Evolutionary conservation across 306 rosid genomes (phyloP).

Genomic region (Psophocarpus tetragonolobus): DNA sequence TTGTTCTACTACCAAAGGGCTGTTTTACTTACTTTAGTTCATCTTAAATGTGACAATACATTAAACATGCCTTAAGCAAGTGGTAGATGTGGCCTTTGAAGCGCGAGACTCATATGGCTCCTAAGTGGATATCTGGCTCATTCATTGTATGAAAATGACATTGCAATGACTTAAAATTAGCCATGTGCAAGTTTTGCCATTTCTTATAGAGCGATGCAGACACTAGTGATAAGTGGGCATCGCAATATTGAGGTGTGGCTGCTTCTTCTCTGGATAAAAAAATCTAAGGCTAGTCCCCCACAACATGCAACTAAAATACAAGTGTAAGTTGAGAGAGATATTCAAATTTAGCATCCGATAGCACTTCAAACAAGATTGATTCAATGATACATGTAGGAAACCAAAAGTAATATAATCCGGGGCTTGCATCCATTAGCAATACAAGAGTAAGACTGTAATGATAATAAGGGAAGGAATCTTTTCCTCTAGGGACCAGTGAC

Average conservation of each 20-base stretch:
- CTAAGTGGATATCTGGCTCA: conserved; percentile 16
- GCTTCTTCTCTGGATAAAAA: conserved; percentile 28
- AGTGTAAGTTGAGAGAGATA: neutral
- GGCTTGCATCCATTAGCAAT: conserved; percentile 23
- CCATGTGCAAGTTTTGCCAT: conserved; percentile 33
- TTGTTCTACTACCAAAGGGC: neutral
- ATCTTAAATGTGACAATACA: neutral
- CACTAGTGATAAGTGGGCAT: neutral
- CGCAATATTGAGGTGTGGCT: conserved; percentile 12
- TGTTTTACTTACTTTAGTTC: neutral
- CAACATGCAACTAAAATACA: neutral
- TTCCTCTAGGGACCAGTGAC: conserved; percentile 34
- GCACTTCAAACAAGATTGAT: neutral
- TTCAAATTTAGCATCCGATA: neutral
- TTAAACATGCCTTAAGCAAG: conserved; percentile 8
- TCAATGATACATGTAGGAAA: neutral
- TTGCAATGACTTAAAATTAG: neutral
- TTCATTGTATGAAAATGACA: conserved; percentile 33
- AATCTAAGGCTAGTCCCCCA: neutral
- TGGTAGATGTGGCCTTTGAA: neutral
- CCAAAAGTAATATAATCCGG: neutral
- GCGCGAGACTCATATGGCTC: neutral
- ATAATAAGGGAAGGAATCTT: conserved; percentile 44
- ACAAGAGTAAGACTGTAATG: neutral
- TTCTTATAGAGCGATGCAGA: neutral